Percentiles rank a stretch among this genome's conserved stretches.
Conservation (phyloP, 2,329 filamentous ascomycete genomes). For the Cladophialophora bantiana region DNA sequence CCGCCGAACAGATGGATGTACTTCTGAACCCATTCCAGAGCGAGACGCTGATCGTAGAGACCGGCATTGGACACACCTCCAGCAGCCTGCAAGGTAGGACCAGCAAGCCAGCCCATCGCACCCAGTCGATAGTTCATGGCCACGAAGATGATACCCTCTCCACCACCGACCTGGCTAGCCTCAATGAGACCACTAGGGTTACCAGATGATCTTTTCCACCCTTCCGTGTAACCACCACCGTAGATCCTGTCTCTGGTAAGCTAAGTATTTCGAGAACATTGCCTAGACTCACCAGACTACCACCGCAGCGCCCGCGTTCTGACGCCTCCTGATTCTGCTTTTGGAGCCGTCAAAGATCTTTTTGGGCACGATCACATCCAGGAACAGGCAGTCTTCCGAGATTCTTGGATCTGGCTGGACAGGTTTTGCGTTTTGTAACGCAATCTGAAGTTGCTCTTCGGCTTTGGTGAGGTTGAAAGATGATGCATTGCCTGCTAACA, state of each 20-base stretch:
- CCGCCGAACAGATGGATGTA: constrained; percentile 65
- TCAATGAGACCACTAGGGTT: constrained; percentile 51
- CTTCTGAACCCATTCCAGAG: constrained; percentile 64
- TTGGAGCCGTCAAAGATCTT: constrained; percentile 44
- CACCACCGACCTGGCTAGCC: constrained; percentile 50
- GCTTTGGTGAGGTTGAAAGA: constrained; percentile 44
- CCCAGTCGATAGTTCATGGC: constrained; percentile 58
- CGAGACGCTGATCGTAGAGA: constrained; percentile 59
- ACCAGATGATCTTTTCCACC: constrained; percentile 46
- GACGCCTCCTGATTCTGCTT: constrained; percentile 46
- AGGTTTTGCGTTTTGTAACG: constrained; percentile 37
- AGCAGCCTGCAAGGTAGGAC: constrained; percentile 50
- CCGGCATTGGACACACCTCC: constrained; percentile 59
- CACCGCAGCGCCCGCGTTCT: constrained; percentile 46
- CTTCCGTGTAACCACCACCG: constrained; percentile 56
- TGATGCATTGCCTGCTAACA: constrained; percentile 40
- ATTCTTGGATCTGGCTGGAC: constrained; percentile 47
- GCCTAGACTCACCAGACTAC: constrained; percentile 47
- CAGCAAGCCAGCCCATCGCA: constrained; percentile 58
- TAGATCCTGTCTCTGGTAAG: constrained; percentile 48
- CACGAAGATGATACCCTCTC: constrained; percentile 55
- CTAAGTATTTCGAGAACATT: not conserved
- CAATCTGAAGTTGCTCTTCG: constrained; percentile 34
- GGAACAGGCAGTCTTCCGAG: constrained; percentile 49
- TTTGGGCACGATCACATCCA: constrained; percentile 48